phyloP scores from a whole-genome alignment of 495 filamentous ascomycete genomes.

The Terfezia boudieri region DNA sequence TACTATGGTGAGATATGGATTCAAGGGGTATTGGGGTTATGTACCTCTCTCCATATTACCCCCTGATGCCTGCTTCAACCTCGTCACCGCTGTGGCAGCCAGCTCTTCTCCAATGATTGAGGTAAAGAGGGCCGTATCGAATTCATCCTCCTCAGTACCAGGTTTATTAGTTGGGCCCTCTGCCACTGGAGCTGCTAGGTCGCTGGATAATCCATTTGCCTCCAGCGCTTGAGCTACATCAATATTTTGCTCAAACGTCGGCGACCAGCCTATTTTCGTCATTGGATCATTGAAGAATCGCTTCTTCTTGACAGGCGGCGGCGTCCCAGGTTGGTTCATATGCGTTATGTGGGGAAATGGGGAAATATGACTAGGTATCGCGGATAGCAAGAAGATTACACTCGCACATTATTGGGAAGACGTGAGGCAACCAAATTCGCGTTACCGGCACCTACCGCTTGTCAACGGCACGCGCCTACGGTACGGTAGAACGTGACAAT shows the following conservation, averaged over 20 bases:
- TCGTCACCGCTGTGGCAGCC: constrained; percentile 9
- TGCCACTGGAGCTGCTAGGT: too few species aligned
- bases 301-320: background rate
- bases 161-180: background rate
- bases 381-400: too few species aligned
- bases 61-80: constrained; percentile 20
- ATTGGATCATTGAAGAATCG: background rate
- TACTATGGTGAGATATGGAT: background rate
- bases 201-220: too few species aligned
- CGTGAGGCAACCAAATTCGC: too few species aligned
- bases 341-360: too few species aligned
- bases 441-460: too few species aligned
- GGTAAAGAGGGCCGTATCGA: constrained; percentile 13
- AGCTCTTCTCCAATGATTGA: constrained; percentile 17
- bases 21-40: background rate
- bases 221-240: too few species aligned
- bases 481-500: too few species aligned
- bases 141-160: background rate
- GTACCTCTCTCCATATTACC: constrained; percentile 26
- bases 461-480: too few species aligned
- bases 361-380: too few species aligned
- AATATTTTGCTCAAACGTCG: too few species aligned
- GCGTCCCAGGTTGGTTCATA: background rate
- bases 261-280: background rate
- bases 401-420: too few species aligned